phyloP scores from a whole-genome alignment of 129 eudicot species.

The Daucus carota region DNA sequence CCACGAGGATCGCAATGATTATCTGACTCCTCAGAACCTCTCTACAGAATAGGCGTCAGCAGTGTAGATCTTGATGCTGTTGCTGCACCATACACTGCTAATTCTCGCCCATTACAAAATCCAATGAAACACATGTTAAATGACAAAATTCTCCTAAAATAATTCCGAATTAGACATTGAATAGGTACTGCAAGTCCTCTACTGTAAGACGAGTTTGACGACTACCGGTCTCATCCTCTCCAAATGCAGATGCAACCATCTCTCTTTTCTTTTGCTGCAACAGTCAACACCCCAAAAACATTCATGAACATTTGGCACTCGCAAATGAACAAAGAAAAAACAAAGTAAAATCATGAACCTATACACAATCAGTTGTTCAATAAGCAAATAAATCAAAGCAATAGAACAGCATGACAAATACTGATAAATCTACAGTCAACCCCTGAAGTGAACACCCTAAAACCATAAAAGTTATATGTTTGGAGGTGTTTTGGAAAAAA shows the following conservation, averaged over 20 bases:
- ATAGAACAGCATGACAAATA: not conserved
- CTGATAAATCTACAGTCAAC: not conserved
- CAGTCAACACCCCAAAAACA: not conserved
- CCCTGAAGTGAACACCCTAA: not conserved
- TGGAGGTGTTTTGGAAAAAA: not conserved
- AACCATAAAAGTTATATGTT: not conserved
- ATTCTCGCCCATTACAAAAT: constrained; percentile 1
- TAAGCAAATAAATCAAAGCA: not conserved
- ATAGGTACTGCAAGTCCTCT: constrained; percentile 87
- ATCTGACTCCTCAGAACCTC: not conserved
- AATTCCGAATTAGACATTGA: constrained; percentile 33
- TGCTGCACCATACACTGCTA: not conserved
- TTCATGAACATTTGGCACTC: constrained; percentile 1
- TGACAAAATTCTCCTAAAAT: constrained; percentile 9
- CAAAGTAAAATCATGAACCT: not conserved
- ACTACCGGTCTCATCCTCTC: constrained; percentile 81
- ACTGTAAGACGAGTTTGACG: constrained; percentile 77
- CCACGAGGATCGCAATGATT: not conserved
- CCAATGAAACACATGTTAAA: not conserved
- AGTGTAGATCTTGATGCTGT: not conserved
- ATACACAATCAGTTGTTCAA: not conserved
- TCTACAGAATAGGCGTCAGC: not conserved
- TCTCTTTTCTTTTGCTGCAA: constrained; percentile 89
- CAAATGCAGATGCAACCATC: constrained; percentile 95
- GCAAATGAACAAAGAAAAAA: not conserved